Percentiles rank a stretch among this genome's conserved stretches.
Conservation (phyloP, 768 basidiomycete species). For the Phlebiopsis flavidoalba region DNA sequence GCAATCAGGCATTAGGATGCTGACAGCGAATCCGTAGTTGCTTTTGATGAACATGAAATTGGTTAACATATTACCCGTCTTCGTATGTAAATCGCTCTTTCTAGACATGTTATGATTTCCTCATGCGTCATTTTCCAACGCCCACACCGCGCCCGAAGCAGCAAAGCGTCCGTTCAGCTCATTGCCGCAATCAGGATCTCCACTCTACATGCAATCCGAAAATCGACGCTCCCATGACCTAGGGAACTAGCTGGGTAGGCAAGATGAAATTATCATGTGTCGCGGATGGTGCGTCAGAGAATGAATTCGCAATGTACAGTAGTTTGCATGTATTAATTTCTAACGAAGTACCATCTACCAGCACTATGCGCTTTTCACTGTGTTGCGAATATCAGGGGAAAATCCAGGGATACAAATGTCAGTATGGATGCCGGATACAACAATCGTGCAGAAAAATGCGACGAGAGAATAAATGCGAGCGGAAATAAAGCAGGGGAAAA, state of each 20-base stretch:
- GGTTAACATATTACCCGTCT: slow-evolving; percentile 28
- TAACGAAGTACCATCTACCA: slow-evolving; percentile 3
- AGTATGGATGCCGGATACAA: slow-evolving; percentile 6
- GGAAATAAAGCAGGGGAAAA: slow-evolving; percentile 8
- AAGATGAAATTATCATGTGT: not conserved
- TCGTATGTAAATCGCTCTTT: not conserved
- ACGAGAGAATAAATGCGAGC: slow-evolving; percentile 8
- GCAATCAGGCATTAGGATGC: not conserved
- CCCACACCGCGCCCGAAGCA: not conserved
- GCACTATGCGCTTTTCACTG: slow-evolving; percentile 1
- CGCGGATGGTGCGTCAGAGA: not conserved
- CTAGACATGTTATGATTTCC: too few species aligned
- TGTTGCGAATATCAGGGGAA: not conserved
- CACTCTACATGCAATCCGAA: not conserved
- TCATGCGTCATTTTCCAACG: too few species aligned
- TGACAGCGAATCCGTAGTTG: slow-evolving; percentile 42
- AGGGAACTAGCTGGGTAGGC: not conserved
- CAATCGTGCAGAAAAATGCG: slow-evolving; percentile 5
- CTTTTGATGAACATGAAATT: slow-evolving; percentile 91
- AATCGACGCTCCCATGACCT: not conserved
- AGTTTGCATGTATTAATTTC: slow-evolving; percentile 1
- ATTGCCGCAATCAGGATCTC: not conserved
- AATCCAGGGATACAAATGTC: slow-evolving; percentile 10
- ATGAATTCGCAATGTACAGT: not conserved
- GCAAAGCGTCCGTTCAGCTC: not conserved